phyloP scores from a whole-genome alignment of 495 filamentous ascomycete genomes.

The Penicilliopsis zonata region DNA sequence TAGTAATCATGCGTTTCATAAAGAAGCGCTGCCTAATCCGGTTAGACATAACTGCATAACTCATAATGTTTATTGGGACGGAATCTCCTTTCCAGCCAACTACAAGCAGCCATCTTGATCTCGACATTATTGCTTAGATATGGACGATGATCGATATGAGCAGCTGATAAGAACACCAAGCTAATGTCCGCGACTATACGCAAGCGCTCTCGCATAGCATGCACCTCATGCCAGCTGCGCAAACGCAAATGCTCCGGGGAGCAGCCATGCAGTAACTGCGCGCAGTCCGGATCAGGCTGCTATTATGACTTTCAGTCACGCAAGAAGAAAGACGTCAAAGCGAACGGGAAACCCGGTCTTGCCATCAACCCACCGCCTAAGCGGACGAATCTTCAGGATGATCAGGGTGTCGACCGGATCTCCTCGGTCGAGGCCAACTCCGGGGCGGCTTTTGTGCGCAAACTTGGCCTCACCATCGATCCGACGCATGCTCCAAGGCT shows the following conservation, averaged over 20 bases:
- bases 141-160: too few species aligned
- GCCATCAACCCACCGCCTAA: conserved; percentile 2
- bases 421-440: conserved; percentile 33
- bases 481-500: conserved; percentile 34
- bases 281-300: conserved; percentile 34
- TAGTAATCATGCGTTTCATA: too few species aligned
- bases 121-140: too few species aligned
- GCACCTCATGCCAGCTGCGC: conserved; percentile 33
- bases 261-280: conserved; percentile 33
- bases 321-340: conserved; percentile 1
- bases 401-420: not conserved
- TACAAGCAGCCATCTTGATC: too few species aligned
- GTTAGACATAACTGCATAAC: too few species aligned
- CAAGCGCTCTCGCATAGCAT: conserved; percentile 27
- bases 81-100: too few species aligned
- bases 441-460: conserved; percentile 37
- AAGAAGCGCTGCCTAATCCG: too few species aligned
- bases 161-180: too few species aligned
- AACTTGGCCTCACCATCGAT: conserved; percentile 35
- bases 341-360: conserved; percentile 7
- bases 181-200: conserved; percentile 17
- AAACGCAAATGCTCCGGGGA: conserved; percentile 38
- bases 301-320: conserved; percentile 14
- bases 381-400: not conserved
- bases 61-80: too few species aligned